Evolutionary conservation across 176 grass and related monocot species (phyloP).

Genomic region (Ampelocalamus luodianensis): DNA sequence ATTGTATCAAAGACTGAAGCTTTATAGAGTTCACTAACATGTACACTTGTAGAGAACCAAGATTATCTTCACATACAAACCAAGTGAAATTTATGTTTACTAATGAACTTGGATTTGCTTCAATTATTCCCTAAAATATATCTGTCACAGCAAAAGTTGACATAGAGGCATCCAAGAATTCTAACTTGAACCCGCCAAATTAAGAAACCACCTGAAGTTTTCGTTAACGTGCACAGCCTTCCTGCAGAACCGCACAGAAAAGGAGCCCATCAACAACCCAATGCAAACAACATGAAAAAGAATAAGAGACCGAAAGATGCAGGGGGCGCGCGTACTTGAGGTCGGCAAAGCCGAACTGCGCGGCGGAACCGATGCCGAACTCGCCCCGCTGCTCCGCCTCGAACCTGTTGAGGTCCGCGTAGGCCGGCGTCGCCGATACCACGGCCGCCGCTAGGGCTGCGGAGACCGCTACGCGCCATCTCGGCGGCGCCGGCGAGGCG

Average conservation of each 20-base stretch:
- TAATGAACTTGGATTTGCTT: slow-evolving; percentile 11
- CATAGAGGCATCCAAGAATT: not conserved
- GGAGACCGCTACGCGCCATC: slow-evolving; percentile 68
- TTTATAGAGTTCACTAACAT: slow-evolving; percentile 1
- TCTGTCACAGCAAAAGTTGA: not conserved
- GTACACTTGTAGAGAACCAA: slow-evolving; percentile 9
- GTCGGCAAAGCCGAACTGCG: slow-evolving; percentile 91
- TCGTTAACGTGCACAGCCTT: slow-evolving; percentile 86
- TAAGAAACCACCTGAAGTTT: slow-evolving; percentile 78
- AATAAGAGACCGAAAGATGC: not conserved
- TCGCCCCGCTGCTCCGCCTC: slow-evolving; percentile 85
- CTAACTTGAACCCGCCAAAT: slow-evolving; percentile 13
- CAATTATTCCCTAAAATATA: not conserved
- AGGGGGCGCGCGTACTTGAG: slow-evolving; percentile 66
- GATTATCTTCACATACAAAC: not conserved
- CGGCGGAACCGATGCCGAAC: slow-evolving; percentile 92
- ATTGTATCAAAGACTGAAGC: not conserved
- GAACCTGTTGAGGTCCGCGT: slow-evolving; percentile 86
- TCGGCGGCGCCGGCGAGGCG: slow-evolving; percentile 49
- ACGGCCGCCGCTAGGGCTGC: slow-evolving; percentile 68
- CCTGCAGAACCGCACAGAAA: slow-evolving; percentile 44
- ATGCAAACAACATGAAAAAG: not conserved
- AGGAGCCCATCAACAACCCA: slow-evolving; percentile 21
- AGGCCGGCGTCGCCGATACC: slow-evolving; percentile 51
- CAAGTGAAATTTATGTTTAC: not conserved